A percentile compares a stretch with the other conserved stretches of the same genome.
Evolutionary conservation across 129 eudicot species (phyloP).

Genomic region (Logfia minima): DNA sequence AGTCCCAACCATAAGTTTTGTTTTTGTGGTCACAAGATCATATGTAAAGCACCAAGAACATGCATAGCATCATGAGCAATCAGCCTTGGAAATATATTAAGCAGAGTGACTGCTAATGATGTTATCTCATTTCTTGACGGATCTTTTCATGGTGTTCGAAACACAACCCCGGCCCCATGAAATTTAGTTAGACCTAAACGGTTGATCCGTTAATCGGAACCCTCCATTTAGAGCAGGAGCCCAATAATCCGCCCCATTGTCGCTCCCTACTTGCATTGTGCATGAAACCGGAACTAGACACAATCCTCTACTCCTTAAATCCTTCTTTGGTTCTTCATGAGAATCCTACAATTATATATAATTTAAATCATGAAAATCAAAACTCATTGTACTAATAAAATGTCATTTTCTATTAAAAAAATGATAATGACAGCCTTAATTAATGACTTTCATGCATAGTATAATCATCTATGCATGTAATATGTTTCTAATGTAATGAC

Average conservation of each 20-base stretch:
- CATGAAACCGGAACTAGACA: conserved; percentile 82
- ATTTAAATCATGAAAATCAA: too few species aligned
- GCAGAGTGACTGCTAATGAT: conserved; percentile 97
- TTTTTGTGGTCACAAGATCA: conserved; percentile 27
- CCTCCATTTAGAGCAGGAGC: conserved; percentile 73
- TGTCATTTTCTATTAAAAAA: too few species aligned
- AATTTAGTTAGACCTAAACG: conserved; percentile 20
- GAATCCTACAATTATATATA: conserved; percentile 13
- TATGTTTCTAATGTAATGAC: too few species aligned
- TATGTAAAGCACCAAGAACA: conserved; percentile 41
- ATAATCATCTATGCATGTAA: too few species aligned
- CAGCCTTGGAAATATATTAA: conserved; percentile 61
- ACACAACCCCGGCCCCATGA: conserved; percentile 1
- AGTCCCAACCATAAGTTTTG: conserved; percentile 23
- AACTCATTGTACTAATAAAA: not conserved
- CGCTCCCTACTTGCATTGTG: conserved; percentile 77
- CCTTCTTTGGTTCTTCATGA: conserved; percentile 44
- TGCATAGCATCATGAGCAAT: conserved; percentile 98
- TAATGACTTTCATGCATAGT: too few species aligned
- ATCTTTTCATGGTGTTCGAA: conserved; percentile 22
- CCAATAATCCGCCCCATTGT: conserved; percentile 88
- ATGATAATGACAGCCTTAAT: too few species aligned
- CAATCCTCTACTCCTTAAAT: conserved; percentile 77
- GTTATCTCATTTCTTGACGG: conserved; percentile 63
- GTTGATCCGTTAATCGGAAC: conserved; percentile 45